Evolutionary conservation across 345 rosid species (phyloP), one percentile per base, ranked within the genome.

Genomic region (Acer saccharum): DNA sequence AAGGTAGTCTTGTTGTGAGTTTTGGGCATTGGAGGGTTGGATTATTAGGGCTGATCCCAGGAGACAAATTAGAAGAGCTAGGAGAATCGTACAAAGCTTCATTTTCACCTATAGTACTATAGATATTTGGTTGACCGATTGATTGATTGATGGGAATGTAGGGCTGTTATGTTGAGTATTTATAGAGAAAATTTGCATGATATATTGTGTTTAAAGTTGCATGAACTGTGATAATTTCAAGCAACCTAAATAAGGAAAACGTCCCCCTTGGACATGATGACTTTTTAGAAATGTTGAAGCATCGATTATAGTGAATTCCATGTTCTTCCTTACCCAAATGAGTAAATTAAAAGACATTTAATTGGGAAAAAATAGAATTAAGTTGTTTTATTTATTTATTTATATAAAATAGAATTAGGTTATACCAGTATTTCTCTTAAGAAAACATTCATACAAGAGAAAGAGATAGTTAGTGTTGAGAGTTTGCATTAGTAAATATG

Each of bases 1-100:
- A 0, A 83, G 77, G 62, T 62, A 77, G 80, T 85, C 85, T 44
- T 71, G 72, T 16, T 75, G 80, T 1, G 79, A 43, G 76, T 75
- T 70, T 35, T 75, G 78, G 46, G 81, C 75, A 41, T 55, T 8
- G 10, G 82, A 61, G 21, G 17, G 12, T 35, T 52, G 77, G 7
- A 29, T 29, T 29, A 73, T n/a, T 6, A 39, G 16, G 25, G 65
- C 74, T 68, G 62, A 41, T 41, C 9, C 44, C 44, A 5, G 44
- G 44, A 41, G 44, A 41, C 44, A 41, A 41, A 41, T 7, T 41
- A 41, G 2, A 18, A 21, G 57, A 20, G 44, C 46, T 10, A 20
- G 72, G 44, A 43, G 20, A 27, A 35, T 66, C 9, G 52, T 41
- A 32, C 21, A 23, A 32, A 23, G 29, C 25, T 23, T 69, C 73